Percentiles rank a stretch among this genome's conserved stretches.
phyloP scores from a whole-genome alignment of 2,329 filamentous ascomycete species.

The Knufia fluminis region DNA sequence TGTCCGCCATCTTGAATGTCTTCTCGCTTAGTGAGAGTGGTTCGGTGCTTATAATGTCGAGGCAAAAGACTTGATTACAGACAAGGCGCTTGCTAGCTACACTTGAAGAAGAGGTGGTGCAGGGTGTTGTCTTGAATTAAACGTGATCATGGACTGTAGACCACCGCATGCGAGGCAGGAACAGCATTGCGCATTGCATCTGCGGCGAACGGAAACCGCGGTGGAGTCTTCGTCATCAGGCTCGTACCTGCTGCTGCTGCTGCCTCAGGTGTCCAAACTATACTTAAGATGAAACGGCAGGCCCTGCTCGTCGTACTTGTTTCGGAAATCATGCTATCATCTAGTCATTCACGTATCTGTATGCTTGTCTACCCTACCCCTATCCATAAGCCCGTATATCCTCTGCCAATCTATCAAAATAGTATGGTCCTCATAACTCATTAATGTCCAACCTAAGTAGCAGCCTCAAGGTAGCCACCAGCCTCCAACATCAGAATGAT shows the following conservation, averaged over 20 bases:
- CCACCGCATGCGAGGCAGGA: background rate
- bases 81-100: background rate
- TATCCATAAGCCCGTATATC: background rate
- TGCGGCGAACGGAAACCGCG: background rate
- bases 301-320: no score
- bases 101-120: no score
- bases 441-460: slow-evolving; percentile 3
- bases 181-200: background rate
- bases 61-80: background rate
- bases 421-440: background rate
- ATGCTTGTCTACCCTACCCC: background rate
- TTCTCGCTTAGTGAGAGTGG: background rate
- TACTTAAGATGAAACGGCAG: no score
- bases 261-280: background rate
- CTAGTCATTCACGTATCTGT: background rate
- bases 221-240: slow-evolving; percentile 5
- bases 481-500: slow-evolving; percentile 89
- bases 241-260: background rate
- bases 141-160: no score
- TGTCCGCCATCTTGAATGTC: slow-evolving; percentile 63
- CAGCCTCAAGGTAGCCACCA: slow-evolving; percentile 66
- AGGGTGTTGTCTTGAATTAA: no score
- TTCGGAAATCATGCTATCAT: background rate
- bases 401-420: background rate
- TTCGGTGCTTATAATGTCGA: background rate